These are phyloP conservation scores for Scenedesmus sp. DNA, from an alignment of 163 green algal genomes.

Conservation along the genomic window DNA sequence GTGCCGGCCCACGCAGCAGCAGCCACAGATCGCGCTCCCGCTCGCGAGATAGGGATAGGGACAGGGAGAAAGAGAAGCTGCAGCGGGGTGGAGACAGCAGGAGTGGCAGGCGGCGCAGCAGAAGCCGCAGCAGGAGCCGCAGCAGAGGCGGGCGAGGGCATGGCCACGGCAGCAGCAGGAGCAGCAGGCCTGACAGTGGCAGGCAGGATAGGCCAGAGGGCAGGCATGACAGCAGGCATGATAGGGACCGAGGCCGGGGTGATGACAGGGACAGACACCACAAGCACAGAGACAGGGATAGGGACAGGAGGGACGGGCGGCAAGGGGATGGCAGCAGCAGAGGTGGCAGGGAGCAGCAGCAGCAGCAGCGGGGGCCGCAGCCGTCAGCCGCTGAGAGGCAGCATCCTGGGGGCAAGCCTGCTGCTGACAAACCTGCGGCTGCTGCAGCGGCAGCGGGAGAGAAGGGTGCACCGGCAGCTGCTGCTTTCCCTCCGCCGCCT, in stretches of 20 bases:
- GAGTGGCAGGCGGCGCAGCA: constrained; percentile 9
- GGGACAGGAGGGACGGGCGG: constrained; percentile 4
- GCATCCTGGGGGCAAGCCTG: background rate
- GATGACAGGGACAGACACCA: constrained; percentile 1
- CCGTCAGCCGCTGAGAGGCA: background rate
- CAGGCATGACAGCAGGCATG: background rate
- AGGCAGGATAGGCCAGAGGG: background rate
- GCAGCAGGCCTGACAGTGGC: background rate
- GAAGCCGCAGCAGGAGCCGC: constrained; percentile 30
- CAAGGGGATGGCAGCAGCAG: background rate
- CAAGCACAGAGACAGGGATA: constrained; percentile 25
- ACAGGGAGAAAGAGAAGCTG: background rate
- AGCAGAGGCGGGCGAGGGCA: constrained; percentile 21
- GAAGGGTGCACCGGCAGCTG: background rate
- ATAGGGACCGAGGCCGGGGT: background rate
- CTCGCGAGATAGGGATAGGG: constrained; percentile 2
- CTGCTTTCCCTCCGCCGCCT: background rate
- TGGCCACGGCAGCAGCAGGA: background rate
- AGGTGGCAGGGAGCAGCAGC: constrained; percentile 12
- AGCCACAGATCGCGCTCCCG: background rate
- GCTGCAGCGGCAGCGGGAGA: background rate
- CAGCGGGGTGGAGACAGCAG: constrained; percentile 5
- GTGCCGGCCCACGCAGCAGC: background rate
- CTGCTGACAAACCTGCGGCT: background rate
- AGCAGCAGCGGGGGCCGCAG: constrained; percentile 1